Conservation (phyloP, 495 filamentous ascomycete species). For the Penicillium canescens region DNA sequence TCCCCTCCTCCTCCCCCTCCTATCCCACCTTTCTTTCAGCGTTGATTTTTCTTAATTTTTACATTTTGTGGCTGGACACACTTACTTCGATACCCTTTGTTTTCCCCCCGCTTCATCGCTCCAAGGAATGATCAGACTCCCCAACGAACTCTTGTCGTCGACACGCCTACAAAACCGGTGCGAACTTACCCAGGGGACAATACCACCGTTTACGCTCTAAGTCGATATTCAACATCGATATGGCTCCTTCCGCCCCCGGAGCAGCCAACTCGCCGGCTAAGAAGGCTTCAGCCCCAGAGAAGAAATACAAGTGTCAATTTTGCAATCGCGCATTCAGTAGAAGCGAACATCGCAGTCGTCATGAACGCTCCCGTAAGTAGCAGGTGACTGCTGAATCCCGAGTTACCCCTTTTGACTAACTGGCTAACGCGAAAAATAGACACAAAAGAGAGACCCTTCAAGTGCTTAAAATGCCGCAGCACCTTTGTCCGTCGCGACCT, state of each 20-base stretch:
- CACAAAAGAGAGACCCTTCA: conserved; percentile 98
- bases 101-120: conserved; percentile 17
- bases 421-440: conserved; percentile 51
- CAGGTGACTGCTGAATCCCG: background rate
- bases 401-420: conserved; percentile 13
- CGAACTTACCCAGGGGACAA: conserved; percentile 54
- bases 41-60: conserved; percentile 38
- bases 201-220: conserved; percentile 50
- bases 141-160: conserved; percentile 46
- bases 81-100: conserved; percentile 36
- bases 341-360: conserved; percentile 94
- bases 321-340: conserved; percentile 96
- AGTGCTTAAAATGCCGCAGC: conserved; percentile 96
- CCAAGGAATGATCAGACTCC: conserved; percentile 53
- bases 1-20: conserved; percentile 36
- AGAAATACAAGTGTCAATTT: conserved; percentile 99
- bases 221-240: conserved; percentile 44
- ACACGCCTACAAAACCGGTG: conserved; percentile 51
- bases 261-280: conserved; percentile 58
- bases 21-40: conserved; percentile 37
- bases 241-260: conserved; percentile 60
- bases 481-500: conserved; percentile 98
- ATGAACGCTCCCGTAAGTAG: conserved; percentile 96
- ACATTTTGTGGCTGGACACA: conserved; percentile 52
- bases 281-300: conserved; percentile 74